Conservation (phyloP, 2,329 filamentous ascomycete genomes). For the Fusarium mundagurra region DNA sequence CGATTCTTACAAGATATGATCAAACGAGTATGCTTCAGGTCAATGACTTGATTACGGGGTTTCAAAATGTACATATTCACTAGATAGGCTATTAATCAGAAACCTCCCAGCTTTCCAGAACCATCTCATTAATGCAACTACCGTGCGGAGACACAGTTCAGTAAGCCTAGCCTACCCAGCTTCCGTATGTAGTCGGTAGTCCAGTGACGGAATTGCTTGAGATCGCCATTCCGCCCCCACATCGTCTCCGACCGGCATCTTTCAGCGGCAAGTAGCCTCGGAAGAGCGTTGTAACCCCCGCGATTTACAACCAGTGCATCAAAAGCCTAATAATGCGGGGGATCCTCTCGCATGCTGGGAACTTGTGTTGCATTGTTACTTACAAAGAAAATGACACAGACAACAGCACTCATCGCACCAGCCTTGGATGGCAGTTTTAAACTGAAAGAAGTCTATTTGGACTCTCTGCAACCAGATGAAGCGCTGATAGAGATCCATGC, state of each 20-base stretch:
- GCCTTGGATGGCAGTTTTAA: not conserved
- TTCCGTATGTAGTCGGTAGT: not conserved
- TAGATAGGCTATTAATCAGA: not conserved
- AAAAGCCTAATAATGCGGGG: not conserved
- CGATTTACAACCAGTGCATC: not conserved
- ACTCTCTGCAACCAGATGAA: conserved; percentile 8
- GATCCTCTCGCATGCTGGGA: no score
- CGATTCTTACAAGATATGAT: not conserved
- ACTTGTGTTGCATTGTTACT: not conserved
- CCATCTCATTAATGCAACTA: no score
- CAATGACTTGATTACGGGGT: not conserved
- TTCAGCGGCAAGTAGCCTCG: not conserved
- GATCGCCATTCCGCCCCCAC: not conserved
- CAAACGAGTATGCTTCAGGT: conserved; percentile 13
- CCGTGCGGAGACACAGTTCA: not conserved
- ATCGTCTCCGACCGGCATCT: conserved; percentile 15
- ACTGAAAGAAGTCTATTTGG: not conserved
- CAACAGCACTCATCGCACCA: conserved; percentile 8
- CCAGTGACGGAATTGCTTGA: not conserved
- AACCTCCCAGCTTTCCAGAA: rapidly evolving
- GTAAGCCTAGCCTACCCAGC: no score
- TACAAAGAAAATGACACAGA: not conserved
- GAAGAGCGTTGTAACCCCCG: not conserved
- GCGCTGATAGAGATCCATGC: conserved; percentile 21
- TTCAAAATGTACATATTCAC: conserved; percentile 3